Evolutionary conservation across 75 land plant species (phyloP), one percentile per base, ranked within the genome.

Genomic region (Larix kaempferi): DNA sequence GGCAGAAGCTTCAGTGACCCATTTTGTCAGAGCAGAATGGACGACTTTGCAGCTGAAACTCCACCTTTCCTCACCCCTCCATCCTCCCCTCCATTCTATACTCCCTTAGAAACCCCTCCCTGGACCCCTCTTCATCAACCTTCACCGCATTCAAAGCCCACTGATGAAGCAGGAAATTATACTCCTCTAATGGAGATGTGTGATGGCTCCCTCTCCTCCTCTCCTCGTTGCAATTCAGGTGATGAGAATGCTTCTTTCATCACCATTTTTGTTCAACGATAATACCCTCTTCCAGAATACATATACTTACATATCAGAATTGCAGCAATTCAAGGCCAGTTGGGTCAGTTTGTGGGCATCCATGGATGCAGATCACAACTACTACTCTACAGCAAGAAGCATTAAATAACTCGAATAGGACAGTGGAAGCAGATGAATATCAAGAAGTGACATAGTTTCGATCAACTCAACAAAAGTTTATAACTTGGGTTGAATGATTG

Each of bases 221-320:
- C 29, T 52, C 22, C 25, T 12, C 64, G 11, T 7, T n/a, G 21
- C 64, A 62, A 62, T 69, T 37, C 72, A 39, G 72, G 59, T 55
- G 76, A 74, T 25, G 76, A 74, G 21, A 27, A 74, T 26, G 76
- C 59, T 49, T 74, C 76, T 29, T 74, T 55, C 76, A 54, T 74
- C 25, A 74, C 76, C 35, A 74, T 74, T 52, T 52, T 74, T 26
- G 59, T 74, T 49, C 10, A 49, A 49, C 11, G 54, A 49, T 49
- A 49, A 49, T 49, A 11, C 54, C 52, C 54, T 10, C 12, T 49
- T 49, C 54, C 54, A 49, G 54, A 49, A 49, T 49, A 49, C 10
- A 39, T 39, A 39, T 4, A 4, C 5, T 4, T 39, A 39, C 5
- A 49, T 49, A 44, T 44, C 52, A 10, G 54, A 49, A 49, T 10